These are phyloP conservation scores for Secale cereale DNA, from an alignment of 176 grass and related monocot species.

Conservation along the genomic window DNA sequence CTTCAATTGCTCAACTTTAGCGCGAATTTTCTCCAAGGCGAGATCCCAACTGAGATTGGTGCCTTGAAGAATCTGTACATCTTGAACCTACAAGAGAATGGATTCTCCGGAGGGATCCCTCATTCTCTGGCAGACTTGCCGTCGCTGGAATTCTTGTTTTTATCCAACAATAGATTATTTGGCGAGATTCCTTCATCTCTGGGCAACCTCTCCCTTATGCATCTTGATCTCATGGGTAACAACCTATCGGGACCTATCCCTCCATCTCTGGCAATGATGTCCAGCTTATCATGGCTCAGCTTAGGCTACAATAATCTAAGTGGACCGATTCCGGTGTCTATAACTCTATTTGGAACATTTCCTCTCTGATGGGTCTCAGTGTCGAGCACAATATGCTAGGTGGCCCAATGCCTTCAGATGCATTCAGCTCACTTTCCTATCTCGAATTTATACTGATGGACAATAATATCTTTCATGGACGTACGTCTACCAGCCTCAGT, in stretches of 20 bases:
- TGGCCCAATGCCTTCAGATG: constrained; percentile 1
- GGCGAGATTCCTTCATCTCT: constrained; percentile 3
- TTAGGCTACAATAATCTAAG: background rate
- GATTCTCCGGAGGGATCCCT: too few species aligned
- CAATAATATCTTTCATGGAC: constrained; percentile 24
- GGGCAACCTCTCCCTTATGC: background rate
- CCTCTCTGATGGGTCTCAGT: background rate
- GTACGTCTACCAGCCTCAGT: background rate
- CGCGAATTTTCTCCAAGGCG: background rate
- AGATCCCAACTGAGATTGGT: constrained; percentile 2
- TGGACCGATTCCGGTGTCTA: constrained; percentile 14
- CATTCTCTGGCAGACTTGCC: too few species aligned
- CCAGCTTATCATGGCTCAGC: background rate
- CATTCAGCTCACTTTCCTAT: background rate
- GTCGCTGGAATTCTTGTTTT: too few species aligned
- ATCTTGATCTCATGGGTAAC: background rate
- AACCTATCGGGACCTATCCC: background rate
- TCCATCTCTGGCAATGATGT: background rate
- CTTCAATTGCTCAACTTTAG: background rate
- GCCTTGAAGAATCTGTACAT: too few species aligned
- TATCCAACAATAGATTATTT: background rate
- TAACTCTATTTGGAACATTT: constrained; percentile 34
- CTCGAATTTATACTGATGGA: background rate
- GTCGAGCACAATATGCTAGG: background rate
- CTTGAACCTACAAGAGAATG: too few species aligned